Conservation (phyloP, 306 rosid genomes). For the Vigna trinervia region DNA sequence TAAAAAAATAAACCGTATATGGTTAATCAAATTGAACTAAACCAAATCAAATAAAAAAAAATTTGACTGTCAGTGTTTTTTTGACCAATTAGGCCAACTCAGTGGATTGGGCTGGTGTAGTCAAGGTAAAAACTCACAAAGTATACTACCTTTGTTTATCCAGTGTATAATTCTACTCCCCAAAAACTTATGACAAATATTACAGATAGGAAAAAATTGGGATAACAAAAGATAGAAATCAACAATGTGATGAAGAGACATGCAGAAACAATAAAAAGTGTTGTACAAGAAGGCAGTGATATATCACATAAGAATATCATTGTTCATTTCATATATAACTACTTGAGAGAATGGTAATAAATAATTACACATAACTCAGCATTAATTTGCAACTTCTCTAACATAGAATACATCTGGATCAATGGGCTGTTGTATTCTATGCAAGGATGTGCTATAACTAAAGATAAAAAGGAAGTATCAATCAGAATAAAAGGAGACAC, state of each 20-base stretch:
- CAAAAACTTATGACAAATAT: not conserved
- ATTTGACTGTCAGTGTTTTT: too few species aligned
- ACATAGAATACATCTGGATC: slow-evolving; percentile 34
- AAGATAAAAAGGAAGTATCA: slow-evolving; percentile 26
- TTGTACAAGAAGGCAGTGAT: not conserved
- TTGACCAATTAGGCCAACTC: too few species aligned
- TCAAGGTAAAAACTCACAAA: too few species aligned
- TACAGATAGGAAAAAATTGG: not conserved
- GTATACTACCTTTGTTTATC: not conserved
- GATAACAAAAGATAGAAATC: not conserved
- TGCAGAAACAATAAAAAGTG: not conserved
- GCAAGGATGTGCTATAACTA: slow-evolving; percentile 37
- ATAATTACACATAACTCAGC: slow-evolving; percentile 37
- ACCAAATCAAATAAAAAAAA: too few species aligned
- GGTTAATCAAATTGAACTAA: too few species aligned
- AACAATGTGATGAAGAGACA: not conserved
- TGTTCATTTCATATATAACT: slow-evolving; percentile 20
- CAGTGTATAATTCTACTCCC: not conserved
- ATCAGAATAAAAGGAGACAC: slow-evolving; percentile 81
- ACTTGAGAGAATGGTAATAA: slow-evolving; percentile 11
- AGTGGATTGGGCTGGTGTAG: too few species aligned
- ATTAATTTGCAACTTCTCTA: slow-evolving; percentile 37
- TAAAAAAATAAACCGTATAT: too few species aligned
- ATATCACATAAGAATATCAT: not conserved
- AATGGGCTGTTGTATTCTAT: slow-evolving; percentile 45